Evolutionary conservation across 106 monocot species (phyloP).

Genomic region (Dendrobium huoshanense): DNA sequence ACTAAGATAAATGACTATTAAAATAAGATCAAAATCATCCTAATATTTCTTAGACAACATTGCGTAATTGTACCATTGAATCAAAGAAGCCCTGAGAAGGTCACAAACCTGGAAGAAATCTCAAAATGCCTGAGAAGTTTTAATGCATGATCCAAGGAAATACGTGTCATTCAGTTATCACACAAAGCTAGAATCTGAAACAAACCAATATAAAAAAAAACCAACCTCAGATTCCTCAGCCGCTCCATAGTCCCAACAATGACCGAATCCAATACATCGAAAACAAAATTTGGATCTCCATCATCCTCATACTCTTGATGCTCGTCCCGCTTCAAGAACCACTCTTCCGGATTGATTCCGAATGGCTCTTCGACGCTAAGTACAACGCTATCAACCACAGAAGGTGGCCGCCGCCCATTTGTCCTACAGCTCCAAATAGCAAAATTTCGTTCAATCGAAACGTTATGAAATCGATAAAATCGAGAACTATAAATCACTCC

Average conservation of each 20-base stretch:
- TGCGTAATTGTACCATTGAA: too few species aligned
- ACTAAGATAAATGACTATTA: too few species aligned
- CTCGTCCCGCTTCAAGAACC: constrained; percentile 15
- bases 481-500: neutral
- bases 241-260: constrained; percentile 52
- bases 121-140: neutral
- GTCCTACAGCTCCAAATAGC: constrained; percentile 2
- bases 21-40: too few species aligned
- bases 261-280: constrained; percentile 53
- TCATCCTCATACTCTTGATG: constrained; percentile 11
- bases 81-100: neutral
- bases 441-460: neutral
- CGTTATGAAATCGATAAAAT: neutral
- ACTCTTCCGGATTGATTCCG: constrained; percentile 10
- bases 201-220: constrained; percentile 1
- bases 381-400: constrained; percentile 10
- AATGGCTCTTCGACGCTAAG: constrained; percentile 19
- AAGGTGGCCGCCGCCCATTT: constrained; percentile 4
- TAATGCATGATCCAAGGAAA: too few species aligned
- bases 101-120: neutral
- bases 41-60: too few species aligned
- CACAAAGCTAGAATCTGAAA: constrained; percentile 8
- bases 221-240: constrained; percentile 49
- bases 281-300: constrained; percentile 28
- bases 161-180: neutral